Percentiles rank a stretch among this genome's conserved stretches.
Conservation (phyloP, 1,284 basidiomycete genomes). For the Rhodotorula sp. region DNA sequence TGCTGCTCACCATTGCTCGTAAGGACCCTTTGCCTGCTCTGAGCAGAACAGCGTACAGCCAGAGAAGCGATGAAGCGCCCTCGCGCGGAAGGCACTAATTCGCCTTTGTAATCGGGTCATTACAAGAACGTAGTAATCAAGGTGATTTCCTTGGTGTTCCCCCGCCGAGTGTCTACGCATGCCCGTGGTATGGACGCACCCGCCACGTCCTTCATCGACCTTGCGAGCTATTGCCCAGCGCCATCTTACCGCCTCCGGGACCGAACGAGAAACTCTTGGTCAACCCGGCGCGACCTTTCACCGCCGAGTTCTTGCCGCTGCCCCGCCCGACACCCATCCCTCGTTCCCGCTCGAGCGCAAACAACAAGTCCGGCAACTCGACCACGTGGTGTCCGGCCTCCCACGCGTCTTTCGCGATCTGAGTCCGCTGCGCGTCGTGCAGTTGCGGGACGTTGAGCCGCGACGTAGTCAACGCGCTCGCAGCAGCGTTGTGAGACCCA, state of each 20-base stretch:
- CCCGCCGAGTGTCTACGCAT: too few relatives aligned
- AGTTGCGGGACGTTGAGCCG: constrained; percentile 21
- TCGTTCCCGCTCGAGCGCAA: constrained; percentile 45
- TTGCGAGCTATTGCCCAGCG: background rate
- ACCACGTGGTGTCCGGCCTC: constrained; percentile 40
- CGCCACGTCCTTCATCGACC: background rate
- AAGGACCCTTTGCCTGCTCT: too few relatives aligned
- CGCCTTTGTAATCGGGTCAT: background rate
- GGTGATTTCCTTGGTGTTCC: too few relatives aligned
- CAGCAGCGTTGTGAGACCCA: background rate
- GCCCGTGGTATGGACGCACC: too few relatives aligned
- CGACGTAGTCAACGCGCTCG: constrained; percentile 15
- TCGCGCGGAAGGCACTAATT: too few relatives aligned
- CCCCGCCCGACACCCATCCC: constrained; percentile 45
- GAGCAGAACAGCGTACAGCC: too few relatives aligned
- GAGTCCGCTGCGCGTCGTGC: constrained; percentile 35
- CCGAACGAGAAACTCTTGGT: constrained; percentile 3
- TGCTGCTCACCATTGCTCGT: background rate
- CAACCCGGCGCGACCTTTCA: constrained; percentile 40
- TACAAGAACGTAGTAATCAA: background rate
- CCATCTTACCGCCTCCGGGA: background rate
- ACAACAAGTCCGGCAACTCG: constrained; percentile 42
- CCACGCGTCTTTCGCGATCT: constrained; percentile 27
- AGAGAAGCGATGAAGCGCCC: too few relatives aligned
- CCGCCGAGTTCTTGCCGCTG: constrained; percentile 37